A percentile compares a stretch with the other conserved stretches of the same genome.
Conservation (phyloP, 1,284 basidiomycete species). For the Heterobasidion parviporum region DNA sequence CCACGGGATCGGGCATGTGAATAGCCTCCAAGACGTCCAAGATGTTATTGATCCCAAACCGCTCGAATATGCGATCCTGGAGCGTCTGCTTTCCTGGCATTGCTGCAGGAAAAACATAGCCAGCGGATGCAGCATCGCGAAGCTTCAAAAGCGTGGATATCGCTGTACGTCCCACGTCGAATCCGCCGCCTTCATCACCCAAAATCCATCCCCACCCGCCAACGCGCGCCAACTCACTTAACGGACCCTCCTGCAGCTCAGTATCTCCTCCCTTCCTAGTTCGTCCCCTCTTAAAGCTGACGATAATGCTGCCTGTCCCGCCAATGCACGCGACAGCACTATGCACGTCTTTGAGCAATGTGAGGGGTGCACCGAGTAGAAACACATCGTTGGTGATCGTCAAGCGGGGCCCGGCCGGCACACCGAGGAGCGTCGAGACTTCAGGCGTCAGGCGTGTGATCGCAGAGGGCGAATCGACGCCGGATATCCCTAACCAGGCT, state of each 20-base stretch:
- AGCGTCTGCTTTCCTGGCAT: conserved; percentile 10
- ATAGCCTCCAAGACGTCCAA: conserved; percentile 55
- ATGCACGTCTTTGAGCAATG: conserved; percentile 44
- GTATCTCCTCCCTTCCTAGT: not conserved
- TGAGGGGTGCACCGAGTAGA: conserved; percentile 65
- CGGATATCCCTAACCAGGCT: conserved; percentile 74
- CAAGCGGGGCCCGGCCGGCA: conserved; percentile 34
- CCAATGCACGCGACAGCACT: conserved; percentile 59
- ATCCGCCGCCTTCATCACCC: conserved; percentile 76
- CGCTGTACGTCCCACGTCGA: conserved; percentile 65
- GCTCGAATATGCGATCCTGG: conserved; percentile 32
- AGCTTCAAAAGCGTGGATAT: conserved; percentile 55
- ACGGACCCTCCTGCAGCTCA: conserved; percentile 15
- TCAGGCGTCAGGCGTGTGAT: conserved; percentile 41
- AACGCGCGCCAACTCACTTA: conserved; percentile 56
- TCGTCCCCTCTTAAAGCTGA: conserved; percentile 43
- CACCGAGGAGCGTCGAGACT: conserved; percentile 45
- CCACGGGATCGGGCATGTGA: conserved; percentile 45
- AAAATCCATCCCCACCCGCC: conserved; percentile 82
- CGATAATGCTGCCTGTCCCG: conserved; percentile 66
- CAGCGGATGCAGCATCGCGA: conserved; percentile 40
- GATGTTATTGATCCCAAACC: conserved; percentile 47
- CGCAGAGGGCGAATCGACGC: conserved; percentile 61
- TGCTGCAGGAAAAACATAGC: conserved; percentile 20
- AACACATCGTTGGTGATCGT: conserved; percentile 66